phyloP scores from a whole-genome alignment of 2,329 filamentous ascomycete genomes.

The Colletotrichum camelliae region DNA sequence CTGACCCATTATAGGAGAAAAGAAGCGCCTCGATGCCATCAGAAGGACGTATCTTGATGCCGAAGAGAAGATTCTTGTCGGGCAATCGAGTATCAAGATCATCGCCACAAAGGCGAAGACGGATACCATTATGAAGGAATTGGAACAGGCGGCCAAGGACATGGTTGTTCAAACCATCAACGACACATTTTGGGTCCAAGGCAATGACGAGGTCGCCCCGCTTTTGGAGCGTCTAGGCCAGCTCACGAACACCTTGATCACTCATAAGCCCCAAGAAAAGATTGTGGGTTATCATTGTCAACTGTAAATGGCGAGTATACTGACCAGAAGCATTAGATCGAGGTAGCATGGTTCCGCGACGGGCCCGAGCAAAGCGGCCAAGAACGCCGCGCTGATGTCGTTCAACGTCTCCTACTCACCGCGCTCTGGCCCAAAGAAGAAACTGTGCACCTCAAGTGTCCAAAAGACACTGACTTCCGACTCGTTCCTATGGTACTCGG shows the following conservation, averaged over 20 bases:
- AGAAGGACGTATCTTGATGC: conserved; percentile 32
- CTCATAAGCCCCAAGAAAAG: background rate
- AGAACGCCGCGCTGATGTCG: conserved; percentile 20
- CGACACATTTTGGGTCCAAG: conserved; percentile 25
- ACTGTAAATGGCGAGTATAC: background rate
- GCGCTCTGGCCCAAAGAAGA: background rate
- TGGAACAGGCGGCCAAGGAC: conserved; percentile 1
- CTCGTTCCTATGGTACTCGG: background rate
- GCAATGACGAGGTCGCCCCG: conserved; percentile 24
- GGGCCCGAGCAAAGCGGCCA: background rate
- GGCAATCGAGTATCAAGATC: conserved; percentile 36
- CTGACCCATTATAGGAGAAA: conserved; percentile 3
- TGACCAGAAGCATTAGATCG: conserved; percentile 2
- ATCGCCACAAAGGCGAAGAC: conserved; percentile 39
- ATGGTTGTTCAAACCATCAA: conserved; percentile 27
- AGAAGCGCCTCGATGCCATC: background rate
- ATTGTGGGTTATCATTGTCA: background rate
- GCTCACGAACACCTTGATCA: conserved; percentile 36
- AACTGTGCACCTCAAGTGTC: background rate
- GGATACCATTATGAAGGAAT: conserved; percentile 36
- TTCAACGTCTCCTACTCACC: conserved; percentile 18
- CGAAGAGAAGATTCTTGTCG: conserved; percentile 43
- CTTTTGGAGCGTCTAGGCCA: conserved; percentile 40
- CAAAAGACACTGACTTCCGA: background rate
- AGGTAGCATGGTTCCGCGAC: conserved; percentile 23